phyloP scores from a whole-genome alignment of 495 filamentous ascomycete species.

The Penicillium bovifimosum region DNA sequence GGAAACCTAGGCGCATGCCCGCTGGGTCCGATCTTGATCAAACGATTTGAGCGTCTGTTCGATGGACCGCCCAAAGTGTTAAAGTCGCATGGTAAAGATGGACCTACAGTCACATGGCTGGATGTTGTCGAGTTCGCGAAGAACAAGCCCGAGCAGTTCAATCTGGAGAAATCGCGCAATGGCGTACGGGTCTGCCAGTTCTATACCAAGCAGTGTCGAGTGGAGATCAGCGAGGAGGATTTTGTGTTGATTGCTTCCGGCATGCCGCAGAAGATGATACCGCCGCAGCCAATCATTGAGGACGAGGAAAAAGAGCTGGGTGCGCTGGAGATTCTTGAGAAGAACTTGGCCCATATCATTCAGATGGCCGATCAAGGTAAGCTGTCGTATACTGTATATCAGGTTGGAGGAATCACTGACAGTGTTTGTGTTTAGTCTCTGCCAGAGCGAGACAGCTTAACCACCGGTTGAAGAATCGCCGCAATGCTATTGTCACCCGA shows the following conservation, averaged over 20 bases:
- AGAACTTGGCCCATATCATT: constrained; percentile 65
- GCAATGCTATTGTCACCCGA: constrained; percentile 61
- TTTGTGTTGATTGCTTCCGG: constrained; percentile 76
- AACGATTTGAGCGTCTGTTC: constrained; percentile 80
- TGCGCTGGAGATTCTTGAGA: constrained; percentile 76
- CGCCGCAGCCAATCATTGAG: constrained; percentile 75
- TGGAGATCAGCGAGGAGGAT: constrained; percentile 85
- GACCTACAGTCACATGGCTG: constrained; percentile 65
- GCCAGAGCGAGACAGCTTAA: constrained; percentile 76
- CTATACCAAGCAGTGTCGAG: constrained; percentile 69
- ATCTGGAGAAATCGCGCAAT: constrained; percentile 60
- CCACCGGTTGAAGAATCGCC: constrained; percentile 70
- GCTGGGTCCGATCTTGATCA: constrained; percentile 71
- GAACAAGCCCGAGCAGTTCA: constrained; percentile 74
- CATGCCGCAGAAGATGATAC: constrained; percentile 76
- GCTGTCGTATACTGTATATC: constrained; percentile 5
- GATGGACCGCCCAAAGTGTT: constrained; percentile 71
- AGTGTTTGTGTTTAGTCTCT: constrained; percentile 49
- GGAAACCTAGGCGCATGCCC: constrained; percentile 80
- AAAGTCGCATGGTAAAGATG: constrained; percentile 58
- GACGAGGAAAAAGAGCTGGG: constrained; percentile 82
- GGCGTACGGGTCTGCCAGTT: constrained; percentile 71
- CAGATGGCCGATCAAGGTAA: constrained; percentile 76
- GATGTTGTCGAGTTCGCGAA: constrained; percentile 82
- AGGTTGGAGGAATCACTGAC: background rate